Conservation (phyloP, 2,329 filamentous ascomycete genomes). For the Paecilomyces sp. region DNA sequence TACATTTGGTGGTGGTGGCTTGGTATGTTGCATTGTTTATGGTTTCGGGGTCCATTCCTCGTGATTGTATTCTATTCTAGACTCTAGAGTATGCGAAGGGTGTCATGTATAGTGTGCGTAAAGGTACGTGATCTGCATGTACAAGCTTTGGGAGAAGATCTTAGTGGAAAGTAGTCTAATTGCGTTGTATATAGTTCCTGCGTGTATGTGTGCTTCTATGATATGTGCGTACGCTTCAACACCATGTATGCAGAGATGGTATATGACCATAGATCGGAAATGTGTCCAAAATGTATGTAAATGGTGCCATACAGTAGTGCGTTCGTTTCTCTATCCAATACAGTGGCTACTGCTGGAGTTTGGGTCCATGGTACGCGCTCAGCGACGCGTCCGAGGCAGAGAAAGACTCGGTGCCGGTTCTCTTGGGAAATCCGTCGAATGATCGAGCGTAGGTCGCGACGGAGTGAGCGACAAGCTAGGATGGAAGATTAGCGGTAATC, state of each 20-base stretch:
- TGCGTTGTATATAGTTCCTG: not conserved
- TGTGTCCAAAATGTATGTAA: not conserved
- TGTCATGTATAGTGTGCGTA: not conserved
- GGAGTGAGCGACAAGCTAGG: constrained; percentile 55
- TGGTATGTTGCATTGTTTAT: too few relatives aligned
- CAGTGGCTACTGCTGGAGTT: constrained; percentile 4
- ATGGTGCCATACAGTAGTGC: not conserved
- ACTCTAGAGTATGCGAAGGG: too few relatives aligned
- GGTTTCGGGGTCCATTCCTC: too few relatives aligned
- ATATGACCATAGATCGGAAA: not conserved
- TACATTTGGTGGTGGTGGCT: too few relatives aligned
- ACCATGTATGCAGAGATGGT: not conserved
- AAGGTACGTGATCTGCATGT: not conserved
- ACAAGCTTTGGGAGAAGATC: not conserved
- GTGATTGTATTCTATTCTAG: too few relatives aligned
- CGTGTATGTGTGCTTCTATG: not conserved
- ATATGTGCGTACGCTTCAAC: not conserved
- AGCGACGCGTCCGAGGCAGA: not conserved
- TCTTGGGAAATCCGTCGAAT: constrained; percentile 58
- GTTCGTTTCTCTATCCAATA: not conserved
- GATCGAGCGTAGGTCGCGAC: constrained; percentile 63
- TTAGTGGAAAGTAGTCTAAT: not conserved
- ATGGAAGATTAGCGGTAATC: constrained; percentile 2
- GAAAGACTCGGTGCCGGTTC: constrained; percentile 19
- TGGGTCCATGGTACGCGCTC: constrained; percentile 6